Percentiles rank a stretch among this genome's conserved stretches.
Conservation (phyloP, 176 grass and related monocot genomes). For the Cenchrus purpureus region DNA sequence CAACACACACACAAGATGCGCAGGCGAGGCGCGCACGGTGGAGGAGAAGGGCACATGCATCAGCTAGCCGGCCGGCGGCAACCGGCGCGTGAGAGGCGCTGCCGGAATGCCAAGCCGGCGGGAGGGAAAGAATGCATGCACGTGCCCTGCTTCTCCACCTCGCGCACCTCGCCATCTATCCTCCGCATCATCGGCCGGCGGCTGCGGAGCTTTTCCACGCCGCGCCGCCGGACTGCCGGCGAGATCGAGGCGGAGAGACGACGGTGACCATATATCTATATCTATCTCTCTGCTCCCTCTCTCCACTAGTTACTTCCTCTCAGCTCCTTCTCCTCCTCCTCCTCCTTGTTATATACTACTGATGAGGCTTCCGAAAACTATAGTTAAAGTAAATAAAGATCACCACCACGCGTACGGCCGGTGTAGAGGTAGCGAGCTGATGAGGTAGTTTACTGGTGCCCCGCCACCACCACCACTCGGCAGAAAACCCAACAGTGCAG, state of each 20-base stretch:
- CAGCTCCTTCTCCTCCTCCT: neutral
- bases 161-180: conserved; percentile 48
- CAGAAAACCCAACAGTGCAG: neutral
- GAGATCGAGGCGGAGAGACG: neutral
- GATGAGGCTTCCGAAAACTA: conserved; percentile 12
- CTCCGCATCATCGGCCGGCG: neutral
- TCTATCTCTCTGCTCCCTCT: neutral
- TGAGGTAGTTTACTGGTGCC: neutral
- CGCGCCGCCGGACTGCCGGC: neutral
- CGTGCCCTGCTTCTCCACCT: conserved; percentile 77
- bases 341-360: conserved; percentile 17
- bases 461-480: neutral
- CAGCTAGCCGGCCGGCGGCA: neutral
- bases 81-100: neutral
- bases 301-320: neutral
- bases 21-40: conserved; percentile 58
- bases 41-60: conserved; percentile 67
- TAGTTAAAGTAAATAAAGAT: conserved; percentile 9
- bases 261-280: neutral
- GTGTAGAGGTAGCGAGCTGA: neutral
- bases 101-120: conserved; percentile 19
- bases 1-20: neutral
- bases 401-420: neutral
- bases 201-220: too few relatives aligned
- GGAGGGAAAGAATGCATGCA: conserved; percentile 11